A percentile compares a stretch with the other conserved stretches of the same genome.
These are phyloP conservation scores for Irpex rosettiformis DNA, from an alignment of 1,284 basidiomycete genomes.

Conservation along the genomic window DNA sequence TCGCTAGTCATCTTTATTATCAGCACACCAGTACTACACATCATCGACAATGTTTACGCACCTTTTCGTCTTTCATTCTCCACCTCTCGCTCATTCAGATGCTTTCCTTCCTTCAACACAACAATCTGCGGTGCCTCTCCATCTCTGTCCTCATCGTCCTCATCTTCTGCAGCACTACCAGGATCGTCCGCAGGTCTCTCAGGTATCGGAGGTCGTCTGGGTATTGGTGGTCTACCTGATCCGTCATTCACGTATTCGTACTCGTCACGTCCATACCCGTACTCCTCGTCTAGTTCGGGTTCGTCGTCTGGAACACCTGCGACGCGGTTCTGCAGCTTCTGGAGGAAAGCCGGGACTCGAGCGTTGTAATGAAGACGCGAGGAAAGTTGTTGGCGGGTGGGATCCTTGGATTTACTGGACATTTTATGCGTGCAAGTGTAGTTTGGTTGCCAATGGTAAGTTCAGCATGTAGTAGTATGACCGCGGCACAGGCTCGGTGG, in stretches of 20 bases:
- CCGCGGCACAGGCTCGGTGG: too few relatives aligned
- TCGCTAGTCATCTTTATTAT: neutral
- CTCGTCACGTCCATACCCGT: constrained; percentile 11
- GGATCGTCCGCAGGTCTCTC: constrained; percentile 67
- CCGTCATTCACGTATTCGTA: constrained; percentile 43
- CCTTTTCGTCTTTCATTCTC: constrained; percentile 77
- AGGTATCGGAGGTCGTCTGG: constrained; percentile 69
- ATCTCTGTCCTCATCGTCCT: constrained; percentile 58
- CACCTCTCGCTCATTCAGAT: constrained; percentile 70
- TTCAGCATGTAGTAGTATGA: too few relatives aligned
- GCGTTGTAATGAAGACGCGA: constrained; percentile 27
- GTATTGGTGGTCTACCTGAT: constrained; percentile 70
- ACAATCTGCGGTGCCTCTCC: constrained; percentile 80
- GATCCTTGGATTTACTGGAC: constrained; percentile 23
- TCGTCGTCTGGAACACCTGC: constrained; percentile 19
- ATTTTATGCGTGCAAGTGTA: neutral
- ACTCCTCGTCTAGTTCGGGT: constrained; percentile 22
- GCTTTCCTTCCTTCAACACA: constrained; percentile 81
- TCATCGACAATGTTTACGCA: constrained; percentile 31
- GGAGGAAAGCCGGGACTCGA: constrained; percentile 27
- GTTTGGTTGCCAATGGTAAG: neutral
- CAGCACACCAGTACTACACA: neutral
- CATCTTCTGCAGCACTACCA: constrained; percentile 72
- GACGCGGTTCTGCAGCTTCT: constrained; percentile 23
- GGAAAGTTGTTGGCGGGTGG: constrained; percentile 29